Evolutionary conservation across 1,284 basidiomycete species (phyloP).

Genomic region (Bjerkandera adusta): DNA sequence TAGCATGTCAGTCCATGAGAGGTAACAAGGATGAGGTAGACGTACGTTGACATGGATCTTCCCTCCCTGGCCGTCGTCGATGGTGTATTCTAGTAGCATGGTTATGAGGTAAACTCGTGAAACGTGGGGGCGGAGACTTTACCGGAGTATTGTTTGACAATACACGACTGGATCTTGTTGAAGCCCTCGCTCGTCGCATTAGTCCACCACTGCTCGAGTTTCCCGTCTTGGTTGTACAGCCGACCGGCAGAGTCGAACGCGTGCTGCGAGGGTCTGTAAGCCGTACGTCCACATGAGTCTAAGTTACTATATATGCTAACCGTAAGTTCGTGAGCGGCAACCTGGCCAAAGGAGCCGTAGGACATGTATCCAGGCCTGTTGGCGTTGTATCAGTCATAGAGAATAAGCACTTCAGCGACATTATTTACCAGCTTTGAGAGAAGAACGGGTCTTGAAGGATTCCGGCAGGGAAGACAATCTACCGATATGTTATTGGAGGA

Average conservation of each 20-base stretch:
- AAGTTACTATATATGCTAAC: slow-evolving; percentile 47
- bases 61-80: slow-evolving; percentile 84
- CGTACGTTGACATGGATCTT: slow-evolving; percentile 84
- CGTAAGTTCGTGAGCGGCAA: slow-evolving; percentile 88
- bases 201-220: slow-evolving; percentile 89
- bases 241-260: slow-evolving; percentile 93
- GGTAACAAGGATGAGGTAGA: slow-evolving; percentile 15
- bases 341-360: slow-evolving; percentile 89
- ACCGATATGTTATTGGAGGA: slow-evolving; percentile 8
- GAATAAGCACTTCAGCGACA: neutral
- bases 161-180: slow-evolving; percentile 81
- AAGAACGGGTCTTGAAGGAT: slow-evolving; percentile 95
- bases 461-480: slow-evolving; percentile 97
- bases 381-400: neutral
- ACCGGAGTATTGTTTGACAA: slow-evolving; percentile 86
- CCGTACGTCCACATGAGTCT: slow-evolving; percentile 3
- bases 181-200: slow-evolving; percentile 84
- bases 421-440: slow-evolving; percentile 70
- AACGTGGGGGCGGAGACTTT: slow-evolving; percentile 25
- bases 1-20: slow-evolving; percentile 2
- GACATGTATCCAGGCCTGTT: slow-evolving; percentile 82
- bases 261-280: slow-evolving; percentile 49
- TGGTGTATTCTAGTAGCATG: slow-evolving; percentile 60
- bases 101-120: slow-evolving; percentile 5
- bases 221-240: slow-evolving; percentile 75